Evolutionary conservation across 768 basidiomycete genomes (phyloP).

Genomic region (Pisolithus albus): DNA sequence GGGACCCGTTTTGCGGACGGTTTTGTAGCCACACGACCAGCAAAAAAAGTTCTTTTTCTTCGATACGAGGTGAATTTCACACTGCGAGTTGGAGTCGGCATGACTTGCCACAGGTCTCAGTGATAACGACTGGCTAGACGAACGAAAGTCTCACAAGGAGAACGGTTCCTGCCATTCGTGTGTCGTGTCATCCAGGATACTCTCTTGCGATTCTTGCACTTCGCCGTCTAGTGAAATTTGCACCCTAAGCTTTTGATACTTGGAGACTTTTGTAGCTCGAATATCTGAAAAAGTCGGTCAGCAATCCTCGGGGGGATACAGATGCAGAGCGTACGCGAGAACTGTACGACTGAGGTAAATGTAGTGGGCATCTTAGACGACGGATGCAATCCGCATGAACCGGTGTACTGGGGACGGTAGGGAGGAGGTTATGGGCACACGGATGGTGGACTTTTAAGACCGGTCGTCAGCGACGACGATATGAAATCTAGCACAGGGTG

Average conservation of each 20-base stretch:
- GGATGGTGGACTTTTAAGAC: conserved; percentile 19
- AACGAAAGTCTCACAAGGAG: conserved; percentile 16
- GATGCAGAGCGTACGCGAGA: conserved; percentile 18
- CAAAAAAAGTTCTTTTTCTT: conserved; percentile 25
- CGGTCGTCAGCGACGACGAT: conserved; percentile 14
- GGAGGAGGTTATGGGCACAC: conserved; percentile 29
- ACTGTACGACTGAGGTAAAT: conserved; percentile 14
- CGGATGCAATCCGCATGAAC: conserved; percentile 16
- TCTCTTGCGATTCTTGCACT: conserved; percentile 25
- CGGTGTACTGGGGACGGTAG: conserved; percentile 15
- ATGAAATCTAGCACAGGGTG: conserved; percentile 29
- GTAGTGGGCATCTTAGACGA: conserved; percentile 15
- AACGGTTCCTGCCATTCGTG: conserved; percentile 26
- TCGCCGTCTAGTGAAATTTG: conserved; percentile 22
- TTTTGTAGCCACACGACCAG: conserved; percentile 21
- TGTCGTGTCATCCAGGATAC: conserved; percentile 17
- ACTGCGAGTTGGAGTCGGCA: conserved; percentile 16
- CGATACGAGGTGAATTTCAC: conserved; percentile 22
- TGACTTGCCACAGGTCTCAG: conserved; percentile 14
- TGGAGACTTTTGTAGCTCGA: conserved; percentile 16
- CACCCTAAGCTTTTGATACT: conserved; percentile 19
- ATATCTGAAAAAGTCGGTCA: conserved; percentile 12
- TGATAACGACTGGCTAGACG: background rate
- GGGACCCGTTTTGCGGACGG: conserved; percentile 23
- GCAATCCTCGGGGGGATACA: background rate